phyloP scores from a whole-genome alignment of 2,329 filamentous ascomycete genomes.

The Zopfia rhizophila region DNA sequence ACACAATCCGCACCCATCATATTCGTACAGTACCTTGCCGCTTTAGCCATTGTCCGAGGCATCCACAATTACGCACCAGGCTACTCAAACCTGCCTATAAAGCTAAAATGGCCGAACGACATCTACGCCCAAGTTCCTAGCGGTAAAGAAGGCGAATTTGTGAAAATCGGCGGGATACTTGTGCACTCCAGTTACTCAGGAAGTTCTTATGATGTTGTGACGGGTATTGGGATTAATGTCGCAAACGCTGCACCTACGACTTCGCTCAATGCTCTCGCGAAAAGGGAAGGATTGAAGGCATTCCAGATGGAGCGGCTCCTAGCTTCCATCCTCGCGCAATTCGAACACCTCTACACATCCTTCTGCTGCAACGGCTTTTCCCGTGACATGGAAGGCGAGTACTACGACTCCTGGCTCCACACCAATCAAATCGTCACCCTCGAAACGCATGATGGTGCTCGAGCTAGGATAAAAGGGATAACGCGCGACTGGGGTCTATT shows the following conservation, averaged over 20 bases:
- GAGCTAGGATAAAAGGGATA: conserved; percentile 84
- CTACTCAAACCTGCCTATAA: conserved; percentile 80
- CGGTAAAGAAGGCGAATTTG: conserved; percentile 65
- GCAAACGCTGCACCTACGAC: conserved; percentile 84
- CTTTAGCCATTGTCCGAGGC: conserved; percentile 85
- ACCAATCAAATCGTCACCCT: conserved; percentile 72
- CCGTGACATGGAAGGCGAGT: conserved; percentile 72
- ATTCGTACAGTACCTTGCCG: conserved; percentile 93
- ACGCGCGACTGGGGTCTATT: conserved; percentile 92
- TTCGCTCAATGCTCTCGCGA: conserved; percentile 77
- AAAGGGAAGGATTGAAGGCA: conserved; percentile 53
- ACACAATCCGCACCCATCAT: conserved; percentile 81
- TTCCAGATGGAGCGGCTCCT: conserved; percentile 81
- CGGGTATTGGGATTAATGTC: conserved; percentile 82
- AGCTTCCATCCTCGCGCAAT: conserved; percentile 76
- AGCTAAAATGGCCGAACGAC: conserved; percentile 98
- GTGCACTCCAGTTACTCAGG: conserved; percentile 83
- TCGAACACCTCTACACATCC: conserved; percentile 77
- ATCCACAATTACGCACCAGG: conserved; percentile 81
- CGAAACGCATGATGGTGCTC: conserved; percentile 79
- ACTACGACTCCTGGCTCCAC: conserved; percentile 89
- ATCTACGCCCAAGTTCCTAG: no score
- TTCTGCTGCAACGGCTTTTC: conserved; percentile 82
- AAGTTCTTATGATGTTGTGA: conserved; percentile 81
- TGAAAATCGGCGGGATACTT: conserved; percentile 90